These are phyloP conservation scores for Eimeria maxima DNA, from an alignment of 169 alveolate species.

Conservation along the genomic window DNA sequence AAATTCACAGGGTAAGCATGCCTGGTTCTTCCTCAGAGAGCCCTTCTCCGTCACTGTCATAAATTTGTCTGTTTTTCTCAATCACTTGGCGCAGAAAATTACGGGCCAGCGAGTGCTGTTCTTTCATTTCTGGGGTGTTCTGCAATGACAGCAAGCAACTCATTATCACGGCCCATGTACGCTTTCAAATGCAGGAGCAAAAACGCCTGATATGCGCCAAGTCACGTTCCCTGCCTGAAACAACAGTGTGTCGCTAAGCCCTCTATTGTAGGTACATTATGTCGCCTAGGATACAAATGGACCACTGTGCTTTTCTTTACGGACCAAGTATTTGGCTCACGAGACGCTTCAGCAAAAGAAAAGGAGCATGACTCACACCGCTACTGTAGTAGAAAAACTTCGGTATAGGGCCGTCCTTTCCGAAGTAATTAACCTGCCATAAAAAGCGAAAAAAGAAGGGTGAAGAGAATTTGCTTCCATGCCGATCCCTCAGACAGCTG, in stretches of 20 bases:
- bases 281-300: neutral
- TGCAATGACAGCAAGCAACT: neutral
- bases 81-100: conserved; percentile 80
- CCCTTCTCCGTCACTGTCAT: conserved; percentile 85
- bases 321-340: neutral
- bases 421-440: conserved; percentile 77
- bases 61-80: conserved; percentile 81
- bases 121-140: conserved; percentile 69
- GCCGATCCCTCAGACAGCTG: neutral
- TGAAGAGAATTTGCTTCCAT: neutral
- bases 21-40: conserved; percentile 84
- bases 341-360: neutral
- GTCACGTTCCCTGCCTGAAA: neutral
- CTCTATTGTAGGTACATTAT: neutral
- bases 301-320: neutral
- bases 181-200: too few species aligned
- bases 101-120: conserved; percentile 73
- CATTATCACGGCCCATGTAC: neutral
- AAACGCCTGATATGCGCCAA: neutral
- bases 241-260: neutral
- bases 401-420: conserved; percentile 22
- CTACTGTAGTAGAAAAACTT: conserved; percentile 58
- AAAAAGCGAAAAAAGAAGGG: neutral
- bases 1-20: neutral
- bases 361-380: conserved; percentile 40